phyloP scores from a whole-genome alignment of 306 rosid genomes.

The Dryas octopetala region DNA sequence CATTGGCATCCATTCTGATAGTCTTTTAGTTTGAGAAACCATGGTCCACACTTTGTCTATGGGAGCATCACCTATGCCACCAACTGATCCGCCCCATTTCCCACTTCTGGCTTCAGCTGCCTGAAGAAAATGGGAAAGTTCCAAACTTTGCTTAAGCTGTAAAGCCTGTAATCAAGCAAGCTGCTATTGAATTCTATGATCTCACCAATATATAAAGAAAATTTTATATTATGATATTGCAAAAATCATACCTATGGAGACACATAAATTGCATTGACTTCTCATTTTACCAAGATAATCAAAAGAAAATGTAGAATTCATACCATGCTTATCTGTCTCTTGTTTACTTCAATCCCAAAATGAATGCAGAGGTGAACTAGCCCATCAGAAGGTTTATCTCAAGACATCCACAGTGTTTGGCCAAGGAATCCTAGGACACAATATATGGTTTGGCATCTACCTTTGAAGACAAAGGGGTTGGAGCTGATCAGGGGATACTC shows the following conservation, averaged over 20 bases:
- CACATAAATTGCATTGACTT: background rate
- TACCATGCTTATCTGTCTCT: conserved; percentile 6
- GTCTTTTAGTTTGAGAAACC: conserved; percentile 59
- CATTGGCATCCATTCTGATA: conserved; percentile 79
- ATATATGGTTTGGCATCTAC: background rate
- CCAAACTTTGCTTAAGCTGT: no score
- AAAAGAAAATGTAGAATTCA: background rate
- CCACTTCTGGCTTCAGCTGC: conserved; percentile 34
- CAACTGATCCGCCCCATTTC: conserved; percentile 70
- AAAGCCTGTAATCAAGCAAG: no score
- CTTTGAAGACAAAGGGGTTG: background rate
- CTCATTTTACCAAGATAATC: background rate
- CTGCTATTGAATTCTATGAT: background rate
- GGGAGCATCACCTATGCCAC: conserved; percentile 60
- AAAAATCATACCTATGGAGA: background rate
- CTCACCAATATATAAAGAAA: background rate
- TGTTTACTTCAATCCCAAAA: background rate
- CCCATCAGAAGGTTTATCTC: background rate
- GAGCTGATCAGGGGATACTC: conserved; percentile 22
- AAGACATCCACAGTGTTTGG: background rate
- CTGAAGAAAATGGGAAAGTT: conserved; percentile 23
- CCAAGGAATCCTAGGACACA: background rate
- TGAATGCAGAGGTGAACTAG: background rate
- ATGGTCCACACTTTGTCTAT: conserved; percentile 58
- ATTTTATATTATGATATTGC: background rate